Evolutionary conservation across 1,284 basidiomycete species (phyloP), one percentile per base, ranked within the genome.

Genomic region (Sanghuangporus baumii): DNA sequence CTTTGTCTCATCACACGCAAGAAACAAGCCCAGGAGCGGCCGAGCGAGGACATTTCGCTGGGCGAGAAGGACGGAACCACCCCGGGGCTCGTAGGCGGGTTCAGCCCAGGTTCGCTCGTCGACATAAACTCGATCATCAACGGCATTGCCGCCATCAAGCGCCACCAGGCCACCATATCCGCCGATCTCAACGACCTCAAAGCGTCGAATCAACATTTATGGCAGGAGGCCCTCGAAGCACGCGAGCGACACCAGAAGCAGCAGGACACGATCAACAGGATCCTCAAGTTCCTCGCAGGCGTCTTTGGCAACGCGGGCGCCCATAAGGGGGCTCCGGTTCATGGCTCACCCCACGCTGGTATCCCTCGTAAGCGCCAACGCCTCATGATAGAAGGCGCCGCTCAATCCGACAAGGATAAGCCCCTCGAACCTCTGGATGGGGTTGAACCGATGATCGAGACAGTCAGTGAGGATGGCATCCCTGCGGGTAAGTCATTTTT

Each of bases 161-260:
- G 90, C 23, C 94, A 97, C 70, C 97, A 99, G 74, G 87, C 90
- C 3, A 85, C 89, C 37, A 93, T 99, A 67, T 92, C 91, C 9
- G 79, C 88, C 1, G 95, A 98, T 67, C 78, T 99, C 59, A 91
- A 91, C 67, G 91, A 94, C 43, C 79, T 99, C 26, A 96, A 96
- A 74, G 81, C 83, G 59, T 91, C 89, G 9, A 98, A 98, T 72
- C 88, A 95, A 69, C 80, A 89, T 46, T 76, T 99, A 4, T 99
- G 96, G 96, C 88, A 94, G 71, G 95, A 99, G 71, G 89, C 94
- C 0, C 78, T 95, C 67, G 81, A 88, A 43, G 86, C 92, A 3
- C 78, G 92, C 8, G 80, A 84, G 66, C 76, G 81, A 55, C 80
- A 82, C 66, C 75, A 80, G 63, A 79, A 81, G 66, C 83, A 85